phyloP scores from a whole-genome alignment of 331 rosid genomes.

The Prunus yedoensis region DNA sequence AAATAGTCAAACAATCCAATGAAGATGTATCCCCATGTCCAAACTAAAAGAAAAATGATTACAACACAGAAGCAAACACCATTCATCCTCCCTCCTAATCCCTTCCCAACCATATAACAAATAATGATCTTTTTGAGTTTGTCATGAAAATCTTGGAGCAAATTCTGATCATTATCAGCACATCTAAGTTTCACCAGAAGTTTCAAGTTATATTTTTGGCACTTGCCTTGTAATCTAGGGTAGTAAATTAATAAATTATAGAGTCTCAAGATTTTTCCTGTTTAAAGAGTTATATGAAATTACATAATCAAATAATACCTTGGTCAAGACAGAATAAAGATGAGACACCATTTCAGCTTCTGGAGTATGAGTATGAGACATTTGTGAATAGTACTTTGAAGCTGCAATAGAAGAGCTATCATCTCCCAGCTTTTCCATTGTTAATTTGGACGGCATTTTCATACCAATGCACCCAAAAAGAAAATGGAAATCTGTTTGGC shows the following conservation, averaged over 20 bases:
- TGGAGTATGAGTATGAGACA: constrained; percentile 37
- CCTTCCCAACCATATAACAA: background rate
- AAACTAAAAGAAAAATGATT: background rate
- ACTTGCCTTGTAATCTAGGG: constrained; percentile 3
- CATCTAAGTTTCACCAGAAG: background rate
- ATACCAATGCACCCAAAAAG: constrained; percentile 69
- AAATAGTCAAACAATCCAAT: background rate
- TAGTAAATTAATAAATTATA: background rate
- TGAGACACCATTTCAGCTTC: constrained; percentile 69
- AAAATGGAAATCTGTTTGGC: constrained; percentile 63
- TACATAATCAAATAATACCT: constrained; percentile 48
- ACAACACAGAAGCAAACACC: background rate
- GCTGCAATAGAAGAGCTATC: constrained; percentile 42
- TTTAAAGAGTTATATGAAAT: constrained; percentile 10
- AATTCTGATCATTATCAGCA: background rate
- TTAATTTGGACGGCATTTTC: constrained; percentile 38
- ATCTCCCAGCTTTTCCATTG: constrained; percentile 40
- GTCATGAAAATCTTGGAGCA: background rate
- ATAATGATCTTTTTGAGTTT: background rate
- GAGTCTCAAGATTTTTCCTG: background rate
- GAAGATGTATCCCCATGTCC: background rate
- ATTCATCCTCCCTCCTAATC: background rate
- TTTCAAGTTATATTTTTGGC: background rate
- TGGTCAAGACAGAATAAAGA: constrained; percentile 57
- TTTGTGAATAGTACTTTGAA: constrained; percentile 30